Evolutionary conservation across 163 green algal species (phyloP), one percentile per base, ranked within the genome.

Genomic region (Chlamydomonas reinhardtii): DNA sequence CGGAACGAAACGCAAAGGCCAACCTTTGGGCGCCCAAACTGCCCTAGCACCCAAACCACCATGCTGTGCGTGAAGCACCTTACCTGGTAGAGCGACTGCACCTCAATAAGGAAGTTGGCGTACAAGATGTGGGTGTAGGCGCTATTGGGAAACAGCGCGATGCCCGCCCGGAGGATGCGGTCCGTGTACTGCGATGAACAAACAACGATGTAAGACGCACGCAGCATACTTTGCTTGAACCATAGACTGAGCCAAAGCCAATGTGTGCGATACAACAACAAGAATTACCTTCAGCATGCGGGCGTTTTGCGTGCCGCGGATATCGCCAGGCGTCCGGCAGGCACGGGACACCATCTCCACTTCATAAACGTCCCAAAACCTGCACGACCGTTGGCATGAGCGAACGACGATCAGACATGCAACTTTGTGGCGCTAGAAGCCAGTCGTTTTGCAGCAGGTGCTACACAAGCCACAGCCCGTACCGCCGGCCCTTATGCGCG

Each of bases 311-410:
- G 68, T 77, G 68, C 83, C 86, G 79, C 88, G 4, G 11, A 69
- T 37, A 25, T 88, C 61, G 11, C 62, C 29, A 31, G 81, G 88
- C 66, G 48, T 82, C 16, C 43, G 61, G 34, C 74, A 82, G 37
- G 70, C 83, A 39, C 87, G 84, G 2, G 81, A 75, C 73, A 84
- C 66, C 12, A 89, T 65, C 59, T 91, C 87, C 22, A 88, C 81
- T 27, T 87, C 62, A 37, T 83, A 69, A 5, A 54, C 62, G 70
- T 90, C 86, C 20, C 19, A 31, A 34, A 90, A 87, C 39, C 73
- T 76, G 86, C 39, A 48, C 5, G 39, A 5, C 5, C 39, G 39
- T 14, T 48, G 39, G 39, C n/a, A n/a, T n/a, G n/a, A n/a, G n/a
- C n/a, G n/a, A n/a, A n/a, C n/a, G n/a, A n/a, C n/a, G n/a, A n/a